Conservation (phyloP, 176 grass and related monocot species). For the Rhynchospora pubera region DNA sequence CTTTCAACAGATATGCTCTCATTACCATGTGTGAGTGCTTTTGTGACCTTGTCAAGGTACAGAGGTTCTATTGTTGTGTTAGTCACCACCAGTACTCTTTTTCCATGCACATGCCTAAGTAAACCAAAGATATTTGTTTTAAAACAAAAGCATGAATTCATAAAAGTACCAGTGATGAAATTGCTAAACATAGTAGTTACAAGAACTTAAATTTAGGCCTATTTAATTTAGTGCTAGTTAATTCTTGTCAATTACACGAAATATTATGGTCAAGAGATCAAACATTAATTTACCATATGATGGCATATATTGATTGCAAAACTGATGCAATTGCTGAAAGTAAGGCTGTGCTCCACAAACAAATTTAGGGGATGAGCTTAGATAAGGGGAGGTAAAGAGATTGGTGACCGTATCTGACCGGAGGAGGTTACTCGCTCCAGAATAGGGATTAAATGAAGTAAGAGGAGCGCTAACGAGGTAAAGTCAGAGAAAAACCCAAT, state of each 20-base stretch:
- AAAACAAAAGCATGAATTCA: background rate
- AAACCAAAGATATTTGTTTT: background rate
- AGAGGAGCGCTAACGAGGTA: too few species aligned
- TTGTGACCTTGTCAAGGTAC: conserved; percentile 83
- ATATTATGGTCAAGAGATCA: too few species aligned
- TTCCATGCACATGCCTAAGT: conserved; percentile 88
- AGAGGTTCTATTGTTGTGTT: conserved; percentile 77
- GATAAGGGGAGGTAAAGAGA: too few species aligned
- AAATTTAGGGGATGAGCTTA: too few species aligned
- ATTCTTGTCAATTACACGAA: background rate
- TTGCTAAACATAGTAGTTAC: background rate
- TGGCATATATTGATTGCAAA: background rate
- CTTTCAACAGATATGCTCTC: conserved; percentile 64
- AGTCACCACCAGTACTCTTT: conserved; percentile 86
- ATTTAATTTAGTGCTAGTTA: background rate
- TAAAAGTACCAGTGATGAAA: background rate
- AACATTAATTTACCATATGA: too few species aligned
- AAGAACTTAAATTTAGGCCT: background rate
- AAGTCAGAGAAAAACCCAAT: too few species aligned
- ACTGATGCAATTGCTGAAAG: too few species aligned
- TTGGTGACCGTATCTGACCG: too few species aligned
- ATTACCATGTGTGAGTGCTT: conserved; percentile 69
- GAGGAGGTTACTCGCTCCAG: too few species aligned
- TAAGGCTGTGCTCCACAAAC: too few species aligned
- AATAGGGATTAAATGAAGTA: too few species aligned